Base-by-base conservation (phyloP, 176 grass and related monocot genomes). In the Bonia amplexicaulis region DNA sequence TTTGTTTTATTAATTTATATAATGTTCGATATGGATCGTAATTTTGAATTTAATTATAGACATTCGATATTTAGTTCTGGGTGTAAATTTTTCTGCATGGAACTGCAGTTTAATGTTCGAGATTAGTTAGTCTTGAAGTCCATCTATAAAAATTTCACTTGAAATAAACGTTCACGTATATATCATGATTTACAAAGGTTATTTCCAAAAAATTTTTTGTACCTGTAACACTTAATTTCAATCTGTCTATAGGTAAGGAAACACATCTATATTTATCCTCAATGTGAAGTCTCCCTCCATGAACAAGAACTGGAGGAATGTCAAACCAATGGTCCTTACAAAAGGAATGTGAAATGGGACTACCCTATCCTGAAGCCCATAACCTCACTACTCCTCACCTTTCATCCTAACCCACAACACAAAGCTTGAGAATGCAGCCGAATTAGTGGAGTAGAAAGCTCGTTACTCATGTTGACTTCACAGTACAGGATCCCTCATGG, bases 311-410 rank as follows among this genome's bases (percentile, higher is more conserved):
- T 8, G 15, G 73, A 77, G 74, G 51, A 12, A n/a, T 80, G 46
- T n/a, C 27, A 67, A 39, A 35, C 31, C n/a, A 37, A 52, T 68
- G 62, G 27, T 70, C 65, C 65, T 26, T 40, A 27, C 47, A 16
- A 48, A 35, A 66, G 47, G 31, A 81, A 69, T 81, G 39, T 35
- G 68, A 73, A 76, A 23, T 74, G 73, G 73, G 71, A 20, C 26
- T 45, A 3, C 25, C 15, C 33, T 69, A 4, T 55, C 22, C 20
- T 55, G 31, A 55, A 29, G 31, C 65, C 33, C 66, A 70, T 55
- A 81, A 70, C 35, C 13, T 42, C 39, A 71, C 17, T 31, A 64
- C 8, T 33, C 1, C 41, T 17, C 20, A 74, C 70, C 26, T 74
- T 51, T 83, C 62, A 60, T 83, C 26, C 35, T 31, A 16, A 61